phyloP scores from a whole-genome alignment of 2,329 filamentous ascomycete genomes.

The Aureobasidium uvarum region DNA sequence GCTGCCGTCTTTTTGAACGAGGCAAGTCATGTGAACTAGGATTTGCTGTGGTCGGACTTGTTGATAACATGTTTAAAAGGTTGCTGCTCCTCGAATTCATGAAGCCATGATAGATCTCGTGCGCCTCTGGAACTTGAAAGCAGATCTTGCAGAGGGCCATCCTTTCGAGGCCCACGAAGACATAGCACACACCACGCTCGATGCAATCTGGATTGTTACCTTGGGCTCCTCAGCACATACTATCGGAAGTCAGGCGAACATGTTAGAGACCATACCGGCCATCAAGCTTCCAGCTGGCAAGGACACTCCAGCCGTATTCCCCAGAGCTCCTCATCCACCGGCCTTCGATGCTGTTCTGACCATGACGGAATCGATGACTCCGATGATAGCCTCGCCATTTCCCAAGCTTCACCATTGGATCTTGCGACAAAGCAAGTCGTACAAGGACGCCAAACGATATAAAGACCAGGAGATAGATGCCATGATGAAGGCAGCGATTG shows the following conservation, averaged over 20 bases:
- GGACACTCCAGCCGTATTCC: slow-evolving; percentile 29
- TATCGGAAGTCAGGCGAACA: slow-evolving; percentile 29
- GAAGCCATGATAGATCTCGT: slow-evolving; percentile 32
- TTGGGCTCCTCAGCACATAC: slow-evolving; percentile 42
- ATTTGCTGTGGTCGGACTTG: neutral
- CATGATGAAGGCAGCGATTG: slow-evolving; percentile 38
- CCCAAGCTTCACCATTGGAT: slow-evolving; percentile 34
- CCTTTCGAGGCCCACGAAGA: slow-evolving; percentile 41
- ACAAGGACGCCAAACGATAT: slow-evolving; percentile 24
- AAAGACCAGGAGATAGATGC: slow-evolving; percentile 39
- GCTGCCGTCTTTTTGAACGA: slow-evolving; percentile 35
- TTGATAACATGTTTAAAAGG: slow-evolving; percentile 20
- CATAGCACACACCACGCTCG: slow-evolving; percentile 40
- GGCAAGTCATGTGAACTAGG: neutral
- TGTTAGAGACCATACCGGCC: slow-evolving; percentile 26
- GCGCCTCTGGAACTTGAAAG: slow-evolving; percentile 38
- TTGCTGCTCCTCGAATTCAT: slow-evolving; percentile 36
- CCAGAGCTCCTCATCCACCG: slow-evolving; percentile 30
- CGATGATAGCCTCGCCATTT: slow-evolving; percentile 31
- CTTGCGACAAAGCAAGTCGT: slow-evolving; percentile 22
- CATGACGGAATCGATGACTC: slow-evolving; percentile 31
- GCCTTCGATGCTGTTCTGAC: slow-evolving; percentile 32
- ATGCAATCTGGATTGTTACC: slow-evolving; percentile 43
- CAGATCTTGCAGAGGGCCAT: slow-evolving; percentile 33
- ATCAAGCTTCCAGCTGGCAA: slow-evolving; percentile 14